phyloP scores from a whole-genome alignment of 1,284 basidiomycete genomes.

The Agroathelia rolfsii region DNA sequence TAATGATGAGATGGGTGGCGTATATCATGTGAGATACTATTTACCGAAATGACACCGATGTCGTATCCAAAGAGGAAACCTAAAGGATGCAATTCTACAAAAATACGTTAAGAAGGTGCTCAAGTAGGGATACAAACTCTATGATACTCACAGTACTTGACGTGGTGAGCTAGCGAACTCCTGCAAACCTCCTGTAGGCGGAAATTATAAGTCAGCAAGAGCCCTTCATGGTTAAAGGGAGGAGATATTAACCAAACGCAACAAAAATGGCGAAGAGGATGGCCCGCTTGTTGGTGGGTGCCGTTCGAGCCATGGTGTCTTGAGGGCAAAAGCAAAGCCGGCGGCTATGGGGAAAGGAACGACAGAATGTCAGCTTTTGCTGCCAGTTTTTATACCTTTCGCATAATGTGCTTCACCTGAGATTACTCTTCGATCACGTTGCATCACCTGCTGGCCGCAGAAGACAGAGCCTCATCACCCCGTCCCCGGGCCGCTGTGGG shows the following conservation, averaged over 20 bases:
- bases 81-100: slow-evolving; percentile 17
- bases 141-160: not conserved
- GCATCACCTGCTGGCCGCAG: too few species aligned
- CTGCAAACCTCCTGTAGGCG: slow-evolving; percentile 1
- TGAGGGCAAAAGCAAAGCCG: too few species aligned
- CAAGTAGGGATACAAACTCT: slow-evolving; percentile 8
- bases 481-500: too few species aligned
- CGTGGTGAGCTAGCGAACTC: not conserved
- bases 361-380: too few species aligned
- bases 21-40: slow-evolving; percentile 7
- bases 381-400: too few species aligned
- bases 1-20: too few species aligned
- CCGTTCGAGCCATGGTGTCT: slow-evolving; percentile 22
- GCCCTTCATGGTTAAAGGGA: slow-evolving; percentile 14
- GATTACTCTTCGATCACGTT: too few species aligned
- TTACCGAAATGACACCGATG: slow-evolving; percentile 57
- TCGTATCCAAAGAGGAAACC: slow-evolving; percentile 61
- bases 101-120: slow-evolving; percentile 6
- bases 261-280: slow-evolving; percentile 55
- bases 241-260: slow-evolving; percentile 27
- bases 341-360: too few species aligned
- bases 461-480: too few species aligned
- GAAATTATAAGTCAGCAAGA: slow-evolving; percentile 12
- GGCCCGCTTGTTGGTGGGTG: slow-evolving; percentile 49
- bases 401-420: too few species aligned